A percentile compares a stretch with the other conserved stretches of the same genome.
Evolutionary conservation across 2,329 filamentous ascomycete species (phyloP).

Genomic region (Alternaria gansuensis): DNA sequence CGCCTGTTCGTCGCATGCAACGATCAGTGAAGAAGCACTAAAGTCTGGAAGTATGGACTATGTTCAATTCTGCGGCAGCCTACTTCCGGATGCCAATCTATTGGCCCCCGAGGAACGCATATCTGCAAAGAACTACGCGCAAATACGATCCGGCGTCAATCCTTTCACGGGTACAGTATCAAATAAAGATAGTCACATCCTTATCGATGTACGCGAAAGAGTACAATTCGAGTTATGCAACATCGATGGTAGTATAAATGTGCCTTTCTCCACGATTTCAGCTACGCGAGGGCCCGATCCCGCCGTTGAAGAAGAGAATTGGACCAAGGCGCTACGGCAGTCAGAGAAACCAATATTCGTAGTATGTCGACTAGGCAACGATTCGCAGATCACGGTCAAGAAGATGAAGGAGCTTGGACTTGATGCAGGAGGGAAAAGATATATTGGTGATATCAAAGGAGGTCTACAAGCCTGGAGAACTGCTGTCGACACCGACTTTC

Average conservation of each 20-base stretch:
- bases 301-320: constrained; percentile 29
- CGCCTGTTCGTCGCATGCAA: constrained; percentile 73
- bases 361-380: constrained; percentile 78
- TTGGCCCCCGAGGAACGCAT: constrained; percentile 73
- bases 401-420: constrained; percentile 71
- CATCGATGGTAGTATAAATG: constrained; percentile 77
- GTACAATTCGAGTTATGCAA: constrained; percentile 85
- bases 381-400: constrained; percentile 75
- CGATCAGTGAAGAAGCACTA: constrained; percentile 70
- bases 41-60: constrained; percentile 78
- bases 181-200: constrained; percentile 59
- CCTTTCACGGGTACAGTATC: constrained; percentile 45
- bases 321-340: constrained; percentile 42
- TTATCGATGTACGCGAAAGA: constrained; percentile 85
- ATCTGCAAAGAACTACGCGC: constrained; percentile 68
- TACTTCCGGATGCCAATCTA: constrained; percentile 60
- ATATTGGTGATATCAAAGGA: constrained; percentile 75
- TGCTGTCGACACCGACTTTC: constrained; percentile 68
- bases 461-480: constrained; percentile 77
- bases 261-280: constrained; percentile 69
- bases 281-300: constrained; percentile 30
- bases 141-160: constrained; percentile 44
- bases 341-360: constrained; percentile 68
- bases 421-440: constrained; percentile 62
- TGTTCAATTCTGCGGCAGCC: constrained; percentile 80